Evolutionary conservation across 225 moss, liverwort and hornwort genomes (phyloP).

Genomic region (Antitrichia curtipendula): DNA sequence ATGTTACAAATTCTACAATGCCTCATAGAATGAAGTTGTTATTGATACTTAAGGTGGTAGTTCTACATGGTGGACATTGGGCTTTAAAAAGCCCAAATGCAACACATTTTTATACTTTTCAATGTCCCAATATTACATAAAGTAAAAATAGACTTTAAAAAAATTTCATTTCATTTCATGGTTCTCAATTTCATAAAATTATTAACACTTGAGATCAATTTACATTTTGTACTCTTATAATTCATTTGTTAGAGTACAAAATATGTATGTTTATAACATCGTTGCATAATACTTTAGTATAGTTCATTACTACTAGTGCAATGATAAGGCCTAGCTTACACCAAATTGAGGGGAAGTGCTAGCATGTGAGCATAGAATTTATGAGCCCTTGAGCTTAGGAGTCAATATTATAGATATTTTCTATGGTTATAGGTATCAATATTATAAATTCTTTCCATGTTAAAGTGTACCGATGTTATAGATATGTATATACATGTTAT

Average conservation of each 20-base stretch:
- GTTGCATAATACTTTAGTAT: neutral
- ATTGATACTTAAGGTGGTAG: neutral
- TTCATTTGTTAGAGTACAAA: neutral
- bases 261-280: rapidly evolving
- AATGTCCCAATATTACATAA: neutral
- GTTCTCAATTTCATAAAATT: neutral
- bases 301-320: neutral
- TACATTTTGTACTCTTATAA: neutral
- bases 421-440: no score
- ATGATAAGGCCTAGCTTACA: neutral
- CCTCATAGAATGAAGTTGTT: neutral
- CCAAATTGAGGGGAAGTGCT: no score
- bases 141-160: neutral
- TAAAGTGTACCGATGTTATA: no score
- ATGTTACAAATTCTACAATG: neutral
- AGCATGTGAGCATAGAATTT: no score
- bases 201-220: neutral
- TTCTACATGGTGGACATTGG: neutral
- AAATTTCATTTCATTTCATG: neutral
- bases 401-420: no score
- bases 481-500: no score
- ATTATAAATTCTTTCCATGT: no score
- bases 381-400: no score
- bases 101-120: neutral
- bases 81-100: neutral